Percentiles rank a stretch among this genome's conserved stretches.
Conservation (phyloP, 768 basidiomycete genomes). For the Pluteus cervinus region DNA sequence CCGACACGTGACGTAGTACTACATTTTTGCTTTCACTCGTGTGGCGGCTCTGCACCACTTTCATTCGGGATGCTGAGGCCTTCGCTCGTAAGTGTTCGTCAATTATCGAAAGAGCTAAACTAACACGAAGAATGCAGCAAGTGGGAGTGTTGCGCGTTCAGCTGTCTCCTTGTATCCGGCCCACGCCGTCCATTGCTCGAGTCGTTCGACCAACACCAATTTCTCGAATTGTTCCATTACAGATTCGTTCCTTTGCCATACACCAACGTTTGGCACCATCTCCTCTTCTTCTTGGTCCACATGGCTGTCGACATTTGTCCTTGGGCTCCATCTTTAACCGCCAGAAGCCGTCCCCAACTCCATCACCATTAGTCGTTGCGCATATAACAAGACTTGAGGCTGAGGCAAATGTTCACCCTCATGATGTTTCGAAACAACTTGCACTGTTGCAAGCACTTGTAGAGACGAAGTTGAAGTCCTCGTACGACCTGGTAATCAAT, state of each 20-base stretch:
- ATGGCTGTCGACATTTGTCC: constrained; percentile 26
- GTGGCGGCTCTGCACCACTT: too few species aligned
- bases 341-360: constrained; percentile 37
- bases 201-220: constrained; percentile 6
- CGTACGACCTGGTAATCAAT: constrained; percentile 65
- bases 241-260: constrained; percentile 7
- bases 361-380: constrained; percentile 62
- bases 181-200: constrained; percentile 17
- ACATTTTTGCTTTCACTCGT: too few species aligned
- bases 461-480: constrained; percentile 59
- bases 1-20: too few species aligned
- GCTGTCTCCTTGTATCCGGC: too few species aligned
- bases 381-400: constrained; percentile 71
- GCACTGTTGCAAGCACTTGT: constrained; percentile 61
- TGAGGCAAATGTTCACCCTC: constrained; percentile 67
- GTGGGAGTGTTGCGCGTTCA: constrained; percentile 32
- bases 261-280: constrained; percentile 9
- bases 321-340: constrained; percentile 42
- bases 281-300: constrained; percentile 12
- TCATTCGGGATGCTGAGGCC: constrained; percentile 21
- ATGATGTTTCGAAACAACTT: constrained; percentile 66
- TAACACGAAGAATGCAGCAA: too few species aligned
- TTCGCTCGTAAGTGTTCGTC: constrained; percentile 21
- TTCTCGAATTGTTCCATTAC: constrained; percentile 9
- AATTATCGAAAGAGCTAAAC: too few species aligned